Conservation (phyloP, 352 stramenopile genomes). For the Globisporangium sylvaticum region DNA sequence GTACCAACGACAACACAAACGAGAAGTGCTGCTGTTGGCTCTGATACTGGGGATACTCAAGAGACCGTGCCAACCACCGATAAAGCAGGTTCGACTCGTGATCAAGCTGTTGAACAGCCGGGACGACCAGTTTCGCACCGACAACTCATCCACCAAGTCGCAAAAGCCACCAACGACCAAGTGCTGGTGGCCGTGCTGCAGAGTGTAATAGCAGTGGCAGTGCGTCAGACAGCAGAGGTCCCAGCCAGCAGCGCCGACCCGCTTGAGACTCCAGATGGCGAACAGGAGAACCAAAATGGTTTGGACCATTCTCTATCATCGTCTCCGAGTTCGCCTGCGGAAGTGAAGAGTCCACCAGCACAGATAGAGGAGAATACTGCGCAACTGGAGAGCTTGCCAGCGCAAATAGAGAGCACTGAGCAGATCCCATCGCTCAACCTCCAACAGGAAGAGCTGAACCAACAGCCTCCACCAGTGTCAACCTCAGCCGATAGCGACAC, state of each 20-base stretch:
- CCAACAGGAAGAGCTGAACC: neutral
- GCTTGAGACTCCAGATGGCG: slow-evolving; percentile 9
- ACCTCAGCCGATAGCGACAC: neutral
- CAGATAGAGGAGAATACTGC: neutral
- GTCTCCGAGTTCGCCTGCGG: neutral
- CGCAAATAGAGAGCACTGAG: neutral
- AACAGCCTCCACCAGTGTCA: neutral
- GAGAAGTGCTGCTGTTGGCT: neutral
- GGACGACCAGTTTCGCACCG: neutral
- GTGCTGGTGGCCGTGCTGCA: slow-evolving; percentile 14
- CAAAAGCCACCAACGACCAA: slow-evolving; percentile 17
- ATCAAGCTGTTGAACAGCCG: neutral
- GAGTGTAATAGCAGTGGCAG: slow-evolving; percentile 3
- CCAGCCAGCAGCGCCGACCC: slow-evolving; percentile 1
- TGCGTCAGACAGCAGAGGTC: neutral
- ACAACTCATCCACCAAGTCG: slow-evolving; percentile 17
- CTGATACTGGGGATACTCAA: neutral
- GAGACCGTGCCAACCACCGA: neutral
- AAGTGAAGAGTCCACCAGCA: neutral
- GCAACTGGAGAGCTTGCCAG: neutral
- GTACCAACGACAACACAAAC: neutral
- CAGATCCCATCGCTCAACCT: neutral
- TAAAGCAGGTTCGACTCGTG: neutral
- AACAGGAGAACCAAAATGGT: neutral
- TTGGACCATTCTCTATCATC: neutral